phyloP scores from a whole-genome alignment of 2,329 filamentous ascomycete genomes.

The Claviceps monticola region DNA sequence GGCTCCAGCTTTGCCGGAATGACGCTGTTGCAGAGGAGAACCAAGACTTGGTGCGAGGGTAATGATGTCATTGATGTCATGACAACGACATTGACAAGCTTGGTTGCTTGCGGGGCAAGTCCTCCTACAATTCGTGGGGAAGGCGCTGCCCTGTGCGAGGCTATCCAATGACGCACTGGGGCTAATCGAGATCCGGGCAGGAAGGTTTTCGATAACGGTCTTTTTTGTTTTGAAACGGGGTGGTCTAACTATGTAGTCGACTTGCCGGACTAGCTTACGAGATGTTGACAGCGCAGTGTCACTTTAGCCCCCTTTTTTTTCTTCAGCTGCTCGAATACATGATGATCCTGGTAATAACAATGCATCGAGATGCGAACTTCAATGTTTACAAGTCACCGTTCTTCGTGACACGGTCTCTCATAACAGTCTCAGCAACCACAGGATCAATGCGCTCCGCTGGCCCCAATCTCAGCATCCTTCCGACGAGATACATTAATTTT shows the following conservation, averaged over 20 bases:
- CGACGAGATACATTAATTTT: slow-evolving; percentile 47
- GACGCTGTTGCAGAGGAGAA: neutral
- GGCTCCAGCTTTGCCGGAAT: neutral
- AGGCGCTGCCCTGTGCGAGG: neutral
- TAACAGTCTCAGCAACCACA: slow-evolving; percentile 31
- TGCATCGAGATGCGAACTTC: too few species aligned
- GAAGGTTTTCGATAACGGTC: neutral
- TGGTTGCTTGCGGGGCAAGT: slow-evolving; percentile 6
- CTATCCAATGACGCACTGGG: neutral
- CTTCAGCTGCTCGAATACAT: too few species aligned
- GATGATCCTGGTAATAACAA: too few species aligned
- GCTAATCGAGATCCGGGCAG: neutral
- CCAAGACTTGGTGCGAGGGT: neutral
- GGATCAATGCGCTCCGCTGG: slow-evolving; percentile 42
- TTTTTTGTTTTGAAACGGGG: neutral
- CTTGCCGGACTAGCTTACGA: neutral
- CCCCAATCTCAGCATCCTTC: slow-evolving; percentile 42
- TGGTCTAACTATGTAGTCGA: neutral
- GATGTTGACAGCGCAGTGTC: too few species aligned
- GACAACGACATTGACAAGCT: neutral
- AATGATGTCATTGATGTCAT: slow-evolving; percentile 8
- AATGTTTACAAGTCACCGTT: neutral
- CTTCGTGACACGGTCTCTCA: slow-evolving; percentile 22
- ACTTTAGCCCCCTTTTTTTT: too few species aligned
- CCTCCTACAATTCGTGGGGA: slow-evolving; percentile 4